Percentiles rank a stretch among this genome's conserved stretches.
Evolutionary conservation across 805 yeast genomes (phyloP).

Genomic region (Saturnispora mendoncae): DNA sequence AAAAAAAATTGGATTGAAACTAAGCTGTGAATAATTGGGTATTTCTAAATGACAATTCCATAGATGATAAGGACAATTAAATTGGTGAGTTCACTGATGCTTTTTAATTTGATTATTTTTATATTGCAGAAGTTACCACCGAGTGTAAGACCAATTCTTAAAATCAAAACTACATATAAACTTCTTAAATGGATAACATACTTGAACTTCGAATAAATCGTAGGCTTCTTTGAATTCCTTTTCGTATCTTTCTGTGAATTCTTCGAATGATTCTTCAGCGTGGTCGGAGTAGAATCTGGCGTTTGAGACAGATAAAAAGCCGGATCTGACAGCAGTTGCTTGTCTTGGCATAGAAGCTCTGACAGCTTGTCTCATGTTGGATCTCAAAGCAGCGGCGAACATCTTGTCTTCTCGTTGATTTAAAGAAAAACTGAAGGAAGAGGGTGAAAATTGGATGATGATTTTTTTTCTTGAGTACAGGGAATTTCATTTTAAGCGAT

Average conservation of each 20-base stretch:
- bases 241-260: slow-evolving; percentile 83
- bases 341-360: slow-evolving; percentile 27
- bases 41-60: no score
- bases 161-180: no score
- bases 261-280: slow-evolving; percentile 90
- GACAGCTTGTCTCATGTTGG: slow-evolving; percentile 28
- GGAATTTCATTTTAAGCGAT: not conserved
- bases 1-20: no score
- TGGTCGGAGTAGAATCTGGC: slow-evolving; percentile 69
- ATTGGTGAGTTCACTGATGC: no score
- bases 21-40: no score
- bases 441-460: not conserved
- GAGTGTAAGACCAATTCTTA: no score
- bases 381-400: slow-evolving; percentile 23
- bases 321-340: slow-evolving; percentile 17
- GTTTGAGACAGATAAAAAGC: slow-evolving; percentile 13
- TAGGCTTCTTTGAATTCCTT: slow-evolving; percentile 93
- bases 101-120: no score
- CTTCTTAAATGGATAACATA: no score
- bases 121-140: no score
- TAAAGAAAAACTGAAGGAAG: not conserved
- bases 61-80: no score
- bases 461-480: not conserved
- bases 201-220: slow-evolving; percentile 76
- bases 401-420: slow-evolving; percentile 13